Evolutionary conservation across 495 filamentous ascomycete species (phyloP), one percentile per base, ranked within the genome.

Genomic region (Podospora sp.): DNA sequence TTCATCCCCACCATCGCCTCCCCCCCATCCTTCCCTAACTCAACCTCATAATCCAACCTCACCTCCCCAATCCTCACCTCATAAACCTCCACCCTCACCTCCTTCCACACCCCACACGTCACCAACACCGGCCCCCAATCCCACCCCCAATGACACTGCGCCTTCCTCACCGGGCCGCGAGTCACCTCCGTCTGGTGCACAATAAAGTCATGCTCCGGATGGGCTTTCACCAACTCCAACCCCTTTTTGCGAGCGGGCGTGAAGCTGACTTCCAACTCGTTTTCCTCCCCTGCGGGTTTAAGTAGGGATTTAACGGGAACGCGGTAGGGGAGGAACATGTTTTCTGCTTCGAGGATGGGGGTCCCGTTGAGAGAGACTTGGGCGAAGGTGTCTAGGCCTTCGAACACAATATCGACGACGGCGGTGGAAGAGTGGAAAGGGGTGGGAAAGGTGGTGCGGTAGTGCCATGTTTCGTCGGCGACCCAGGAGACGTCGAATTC

Each of bases 81-180:
- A 70, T 89, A 92, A 0, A 84, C 81, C 72, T 93, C 90, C 18
- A 93, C 75, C 1, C 73, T 78, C 9, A 92, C 80, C 2, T 87
- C 85, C 64, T 85, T 84, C 91, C 91, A 93, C n/a, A 90, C 90
- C 6, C 91, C 91, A 50, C 85, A 89, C 11, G 89, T 91, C 74
- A 91, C 79, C 27, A 93, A 69, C 12, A 87, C 83, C 27, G 91
- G 90, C 12, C 91, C 91, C 91, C 91, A 92, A 69, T 94, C 91
- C 91, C 91, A 94, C 40, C 91, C 91, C 80, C 74, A 81, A 69
- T 76, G 74, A 40, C 68, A 65, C 88, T 86, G 76, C 84, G 79
- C 73, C 70, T 83, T 83, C 21, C 80, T 70, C 7, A 81, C 77
- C 1, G 81, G 74, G 0, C 79, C 78, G 36, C 80, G 71, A 59